A percentile compares a stretch with the other conserved stretches of the same genome.
Evolutionary conservation across 2,329 filamentous ascomycete species (phyloP).

Genomic region (Neopestalotiopsis clavispora): DNA sequence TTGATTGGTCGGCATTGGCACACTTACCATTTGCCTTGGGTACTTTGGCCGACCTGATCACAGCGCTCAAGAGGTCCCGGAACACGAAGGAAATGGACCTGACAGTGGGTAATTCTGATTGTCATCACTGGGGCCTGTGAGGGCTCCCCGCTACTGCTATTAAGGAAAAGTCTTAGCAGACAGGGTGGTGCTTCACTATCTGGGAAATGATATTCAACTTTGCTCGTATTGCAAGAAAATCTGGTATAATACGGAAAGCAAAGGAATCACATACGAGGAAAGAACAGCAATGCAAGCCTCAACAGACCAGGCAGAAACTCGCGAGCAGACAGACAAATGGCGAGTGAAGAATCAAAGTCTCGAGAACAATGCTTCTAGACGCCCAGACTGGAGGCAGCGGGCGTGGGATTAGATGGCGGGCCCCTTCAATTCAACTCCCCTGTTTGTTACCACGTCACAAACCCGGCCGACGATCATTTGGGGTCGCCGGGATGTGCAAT

Average conservation of each 20-base stretch:
- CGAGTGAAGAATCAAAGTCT: neutral
- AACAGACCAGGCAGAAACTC: neutral
- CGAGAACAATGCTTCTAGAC: neutral
- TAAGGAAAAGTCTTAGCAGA: neutral
- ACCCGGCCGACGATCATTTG: conserved; percentile 12
- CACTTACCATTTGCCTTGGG: neutral
- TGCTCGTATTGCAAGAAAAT: neutral
- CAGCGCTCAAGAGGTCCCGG: neutral
- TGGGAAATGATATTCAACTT: conserved; percentile 1
- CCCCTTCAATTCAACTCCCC: conserved; percentile 11
- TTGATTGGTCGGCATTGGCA: neutral
- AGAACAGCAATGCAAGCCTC: neutral
- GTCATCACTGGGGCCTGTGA: neutral
- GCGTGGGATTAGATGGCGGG: conserved; percentile 10
- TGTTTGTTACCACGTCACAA: conserved; percentile 15
- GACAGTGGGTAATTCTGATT: conserved; percentile 1
- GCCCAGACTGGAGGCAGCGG: neutral
- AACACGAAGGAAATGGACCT: neutral
- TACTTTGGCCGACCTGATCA: neutral
- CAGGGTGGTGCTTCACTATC: neutral
- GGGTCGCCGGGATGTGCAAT: conserved; percentile 2
- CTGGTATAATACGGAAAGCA: neutral
- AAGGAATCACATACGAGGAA: neutral
- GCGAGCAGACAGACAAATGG: neutral
- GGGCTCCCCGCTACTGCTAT: neutral